Percentiles rank a stretch among this genome's conserved stretches.
Evolutionary conservation across 73 alveolate species (phyloP).

Genomic region (Breviolum minutum): DNA sequence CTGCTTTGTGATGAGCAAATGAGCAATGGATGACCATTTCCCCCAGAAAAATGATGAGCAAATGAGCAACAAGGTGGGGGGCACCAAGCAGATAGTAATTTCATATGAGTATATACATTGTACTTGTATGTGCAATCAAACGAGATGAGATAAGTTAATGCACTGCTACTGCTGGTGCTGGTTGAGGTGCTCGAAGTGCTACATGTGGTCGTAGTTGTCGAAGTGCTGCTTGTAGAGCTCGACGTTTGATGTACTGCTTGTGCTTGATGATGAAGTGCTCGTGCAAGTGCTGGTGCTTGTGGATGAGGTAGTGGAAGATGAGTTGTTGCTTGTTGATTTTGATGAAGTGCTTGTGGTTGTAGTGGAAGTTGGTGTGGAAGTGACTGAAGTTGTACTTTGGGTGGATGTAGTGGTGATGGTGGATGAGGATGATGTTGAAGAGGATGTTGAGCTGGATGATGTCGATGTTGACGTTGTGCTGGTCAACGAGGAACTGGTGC

Average conservation of each 20-base stretch:
- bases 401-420: background rate
- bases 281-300: background rate
- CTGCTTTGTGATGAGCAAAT: no score
- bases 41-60: no score
- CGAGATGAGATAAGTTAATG: no score
- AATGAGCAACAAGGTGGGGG: no score
- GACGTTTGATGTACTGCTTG: background rate
- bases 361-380: background rate
- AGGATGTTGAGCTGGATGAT: background rate
- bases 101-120: no score
- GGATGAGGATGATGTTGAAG: background rate
- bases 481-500: background rate
- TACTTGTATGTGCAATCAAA: no score
- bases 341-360: background rate
- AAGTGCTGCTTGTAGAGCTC: conserved; percentile 37
- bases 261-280: conserved; percentile 3
- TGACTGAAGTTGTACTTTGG: background rate
- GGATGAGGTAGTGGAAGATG: no score
- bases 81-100: no score
- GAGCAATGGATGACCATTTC: no score
- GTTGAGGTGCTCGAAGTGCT: conserved; percentile 22
- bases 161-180: background rate
- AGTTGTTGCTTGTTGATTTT: background rate
- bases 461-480: background rate
- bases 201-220: conserved; percentile 1